phyloP scores from a whole-genome alignment of 2,329 filamentous ascomycete genomes.

The Claviceps fusiformis region DNA sequence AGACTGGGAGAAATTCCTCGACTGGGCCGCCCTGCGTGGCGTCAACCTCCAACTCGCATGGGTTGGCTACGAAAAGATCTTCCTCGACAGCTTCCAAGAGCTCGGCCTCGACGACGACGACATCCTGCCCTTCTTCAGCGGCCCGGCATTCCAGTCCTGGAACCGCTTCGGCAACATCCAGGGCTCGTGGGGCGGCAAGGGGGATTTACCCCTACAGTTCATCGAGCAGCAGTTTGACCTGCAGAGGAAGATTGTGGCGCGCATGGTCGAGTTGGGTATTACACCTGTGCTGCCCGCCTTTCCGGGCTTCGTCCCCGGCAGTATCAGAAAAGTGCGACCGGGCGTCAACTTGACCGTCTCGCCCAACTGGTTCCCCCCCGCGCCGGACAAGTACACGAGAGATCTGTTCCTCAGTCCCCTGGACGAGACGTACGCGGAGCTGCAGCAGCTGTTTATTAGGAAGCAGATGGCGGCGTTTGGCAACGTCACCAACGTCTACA shows the following conservation, averaged over 20 bases:
- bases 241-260: conserved; percentile 31
- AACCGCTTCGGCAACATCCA: conserved; percentile 42
- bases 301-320: conserved; percentile 33
- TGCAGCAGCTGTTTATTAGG: conserved; percentile 31
- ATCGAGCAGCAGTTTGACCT: conserved; percentile 32
- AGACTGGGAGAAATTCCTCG: conserved; percentile 38
- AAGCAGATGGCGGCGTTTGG: conserved; percentile 33
- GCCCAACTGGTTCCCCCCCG: conserved; percentile 23
- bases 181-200: conserved; percentile 29
- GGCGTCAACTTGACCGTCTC: conserved; percentile 29
- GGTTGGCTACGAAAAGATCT: conserved; percentile 36
- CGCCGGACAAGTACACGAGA: conserved; percentile 25
- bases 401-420: conserved; percentile 33
- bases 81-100: conserved; percentile 32
- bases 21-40: conserved; percentile 38
- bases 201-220: conserved; percentile 28
- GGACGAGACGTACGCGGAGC: conserved; percentile 26
- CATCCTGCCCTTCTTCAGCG: conserved; percentile 32
- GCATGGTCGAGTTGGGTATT: conserved; percentile 40
- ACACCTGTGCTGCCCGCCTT: conserved; percentile 37
- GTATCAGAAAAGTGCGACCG: conserved; percentile 26
- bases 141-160: conserved; percentile 38
- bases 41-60: conserved; percentile 38
- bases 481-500: conserved; percentile 33
- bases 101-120: conserved; percentile 29